phyloP scores from a whole-genome alignment of 805 yeast species.

The Myxozyma neotropica region DNA sequence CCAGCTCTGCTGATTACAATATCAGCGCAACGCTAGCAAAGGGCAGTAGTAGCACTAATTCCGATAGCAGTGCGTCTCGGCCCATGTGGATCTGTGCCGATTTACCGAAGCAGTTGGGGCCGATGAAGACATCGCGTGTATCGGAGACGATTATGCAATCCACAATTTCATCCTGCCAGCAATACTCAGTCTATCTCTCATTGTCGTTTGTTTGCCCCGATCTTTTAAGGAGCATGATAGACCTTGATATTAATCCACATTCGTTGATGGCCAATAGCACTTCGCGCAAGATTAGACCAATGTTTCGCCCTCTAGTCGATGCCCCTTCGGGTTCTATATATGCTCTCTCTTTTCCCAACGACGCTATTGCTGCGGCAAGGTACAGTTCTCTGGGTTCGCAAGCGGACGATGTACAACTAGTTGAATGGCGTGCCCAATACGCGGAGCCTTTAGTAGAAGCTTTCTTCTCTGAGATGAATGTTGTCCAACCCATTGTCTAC shows the following conservation, averaged over 20 bases:
- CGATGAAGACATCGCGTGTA: background rate
- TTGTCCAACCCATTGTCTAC: conserved; percentile 25
- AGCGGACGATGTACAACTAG: conserved; percentile 2
- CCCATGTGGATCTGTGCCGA: background rate
- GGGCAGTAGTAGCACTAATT: background rate
- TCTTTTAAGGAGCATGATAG: conserved; percentile 9
- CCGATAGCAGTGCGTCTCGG: background rate
- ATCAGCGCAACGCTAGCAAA: background rate
- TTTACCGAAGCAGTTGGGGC: background rate
- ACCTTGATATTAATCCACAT: conserved; percentile 1
- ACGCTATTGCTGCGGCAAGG: background rate
- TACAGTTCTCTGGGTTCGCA: background rate
- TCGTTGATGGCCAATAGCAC: background rate
- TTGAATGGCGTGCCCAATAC: conserved; percentile 23
- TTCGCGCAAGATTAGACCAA: background rate
- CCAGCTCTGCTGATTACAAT: background rate
- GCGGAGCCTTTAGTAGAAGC: conserved; percentile 12
- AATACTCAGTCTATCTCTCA: conserved; percentile 20
- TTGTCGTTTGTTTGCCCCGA: conserved; percentile 22
- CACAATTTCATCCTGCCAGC: conserved; percentile 19
- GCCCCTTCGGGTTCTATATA: conserved; percentile 6
- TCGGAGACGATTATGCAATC: conserved; percentile 14
- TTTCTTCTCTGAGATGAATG: conserved; percentile 18
- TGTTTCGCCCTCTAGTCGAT: conserved; percentile 6
- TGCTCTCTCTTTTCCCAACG: conserved; percentile 18